Evolutionary conservation across 495 filamentous ascomycete genomes (phyloP), one percentile per base, ranked within the genome.

Genomic region (Penicillium roqueforti): DNA sequence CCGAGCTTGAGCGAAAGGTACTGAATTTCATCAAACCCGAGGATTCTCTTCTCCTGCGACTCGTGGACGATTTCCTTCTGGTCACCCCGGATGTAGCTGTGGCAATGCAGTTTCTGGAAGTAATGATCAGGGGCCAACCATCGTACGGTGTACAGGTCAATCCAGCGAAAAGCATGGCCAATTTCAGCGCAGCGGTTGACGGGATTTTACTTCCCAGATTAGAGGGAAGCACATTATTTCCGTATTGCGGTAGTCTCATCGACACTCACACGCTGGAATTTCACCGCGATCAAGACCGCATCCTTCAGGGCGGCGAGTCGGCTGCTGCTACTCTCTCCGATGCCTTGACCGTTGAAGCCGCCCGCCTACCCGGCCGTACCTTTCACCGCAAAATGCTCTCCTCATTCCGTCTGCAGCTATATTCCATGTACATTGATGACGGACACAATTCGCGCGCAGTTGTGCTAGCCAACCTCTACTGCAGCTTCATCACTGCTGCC

Each of bases 31-130:
- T 92, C 8, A 50, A 75, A 2, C 63, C 73, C 4, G 68, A 76
- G 3, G 73, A 88, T 7, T 83, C 81, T 28, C 63, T 96, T 6
- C 75, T 98, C 25, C 64, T 97, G 36, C 76, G 93, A 36, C 78
- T 96, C 2, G 87, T 95, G 37, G 93, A 98, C 47, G 93, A 98
- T 59, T 97, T 97, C 58, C 70, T 97, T 16, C 81, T 97, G 40
- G 84, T 98, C 59, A 96, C 90, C 2, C 81, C 83, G 0, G 74
- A 88, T 47, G 69, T 61, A 36, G 55, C 65, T 0, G 80, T 89
- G 60, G 92, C 89, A 0, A 73, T 71, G 47, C 70, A 73, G 13
- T 97, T 98, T 60, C 68, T 96, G 22, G 69, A 82, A 41, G 76
- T 83, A 32, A 95, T 97, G 91, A 82, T 93, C 57, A 60, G 71